These are phyloP conservation scores for Xerocomellus intermedius DNA, from an alignment of 768 basidiomycete genomes.

Conservation along the genomic window DNA sequence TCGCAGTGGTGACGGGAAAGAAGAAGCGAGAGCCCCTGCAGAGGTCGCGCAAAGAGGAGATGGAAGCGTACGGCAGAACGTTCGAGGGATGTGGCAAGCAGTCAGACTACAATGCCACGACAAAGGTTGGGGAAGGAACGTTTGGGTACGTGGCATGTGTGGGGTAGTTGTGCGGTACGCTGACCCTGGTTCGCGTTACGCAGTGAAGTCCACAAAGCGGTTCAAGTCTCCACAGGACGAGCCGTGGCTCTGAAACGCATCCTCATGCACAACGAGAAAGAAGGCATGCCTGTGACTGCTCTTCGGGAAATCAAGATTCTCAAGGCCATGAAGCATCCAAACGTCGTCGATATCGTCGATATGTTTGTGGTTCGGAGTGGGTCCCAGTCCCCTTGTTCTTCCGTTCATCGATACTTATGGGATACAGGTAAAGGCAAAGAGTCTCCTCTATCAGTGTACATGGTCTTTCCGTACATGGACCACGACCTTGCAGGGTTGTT, in stretches of 20 bases:
- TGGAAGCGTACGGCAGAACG: slow-evolving; percentile 60
- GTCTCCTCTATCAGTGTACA: slow-evolving; percentile 79
- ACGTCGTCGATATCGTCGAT: slow-evolving; percentile 84
- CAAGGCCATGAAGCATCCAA: slow-evolving; percentile 82
- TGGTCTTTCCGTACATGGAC: slow-evolving; percentile 99
- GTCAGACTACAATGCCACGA: slow-evolving; percentile 74
- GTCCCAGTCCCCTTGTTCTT: slow-evolving; percentile 25
- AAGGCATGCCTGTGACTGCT: slow-evolving; percentile 96
- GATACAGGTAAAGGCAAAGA: slow-evolving; percentile 51
- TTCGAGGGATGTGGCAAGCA: slow-evolving; percentile 73
- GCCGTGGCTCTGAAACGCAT: slow-evolving; percentile 91
- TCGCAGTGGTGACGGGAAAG: slow-evolving; percentile 3
- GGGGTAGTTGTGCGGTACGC: neutral
- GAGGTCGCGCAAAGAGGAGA: slow-evolving; percentile 63
- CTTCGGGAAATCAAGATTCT: slow-evolving; percentile 96
- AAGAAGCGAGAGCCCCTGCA: slow-evolving; percentile 45
- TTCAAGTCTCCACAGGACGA: slow-evolving; percentile 56
- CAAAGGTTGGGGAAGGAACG: slow-evolving; percentile 94
- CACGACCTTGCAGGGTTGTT: slow-evolving; percentile 95
- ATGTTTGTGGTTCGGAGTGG: slow-evolving; percentile 86
- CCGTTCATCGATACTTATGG: neutral
- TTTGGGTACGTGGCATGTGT: slow-evolving; percentile 71
- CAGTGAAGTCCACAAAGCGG: slow-evolving; percentile 91
- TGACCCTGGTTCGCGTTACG: slow-evolving; percentile 8
- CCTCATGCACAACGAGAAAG: slow-evolving; percentile 94